These are phyloP conservation scores for Hypoxylon fuscum DNA, from an alignment of 495 filamentous ascomycete genomes.

Conservation along the genomic window DNA sequence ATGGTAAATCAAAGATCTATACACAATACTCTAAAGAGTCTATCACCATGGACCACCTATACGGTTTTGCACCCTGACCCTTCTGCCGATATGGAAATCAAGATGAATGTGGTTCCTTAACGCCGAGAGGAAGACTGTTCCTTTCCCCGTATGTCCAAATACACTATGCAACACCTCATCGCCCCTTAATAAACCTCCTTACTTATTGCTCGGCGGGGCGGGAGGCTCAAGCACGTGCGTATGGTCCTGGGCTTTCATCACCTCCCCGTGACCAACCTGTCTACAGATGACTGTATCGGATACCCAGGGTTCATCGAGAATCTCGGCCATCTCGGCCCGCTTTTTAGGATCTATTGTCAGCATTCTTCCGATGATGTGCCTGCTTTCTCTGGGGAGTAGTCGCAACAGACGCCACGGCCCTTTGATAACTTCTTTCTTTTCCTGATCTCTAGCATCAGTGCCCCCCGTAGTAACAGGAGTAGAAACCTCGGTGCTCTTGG, in stretches of 20 bases:
- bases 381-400: conserved; percentile 86
- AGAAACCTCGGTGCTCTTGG: conserved; percentile 28
- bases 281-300: conserved; percentile 69
- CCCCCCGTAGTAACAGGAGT: conserved; percentile 21
- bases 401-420: conserved; percentile 95
- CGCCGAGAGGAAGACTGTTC: conserved; percentile 24
- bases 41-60: conserved; percentile 34
- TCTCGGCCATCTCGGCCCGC: conserved; percentile 83
- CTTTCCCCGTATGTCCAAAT: conserved; percentile 21
- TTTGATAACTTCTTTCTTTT: conserved; percentile 81
- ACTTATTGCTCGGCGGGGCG: conserved; percentile 41
- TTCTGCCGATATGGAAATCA: conserved; percentile 21
- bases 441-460: conserved; percentile 41
- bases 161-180: conserved; percentile 11
- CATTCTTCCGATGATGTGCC: conserved; percentile 92
- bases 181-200: conserved; percentile 19
- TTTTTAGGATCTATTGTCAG: conserved; percentile 86
- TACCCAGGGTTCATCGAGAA: conserved; percentile 91
- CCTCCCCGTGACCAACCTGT: conserved; percentile 53
- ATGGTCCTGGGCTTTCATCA: conserved; percentile 61
- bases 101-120: conserved; percentile 17
- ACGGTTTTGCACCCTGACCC: conserved; percentile 34
- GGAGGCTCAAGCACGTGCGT: conserved; percentile 65
- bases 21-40: conserved; percentile 34
- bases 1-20: conserved; percentile 28